Evolutionary conservation across 306 rosid genomes (phyloP).

Genomic region (Astragalus membranaceus): DNA sequence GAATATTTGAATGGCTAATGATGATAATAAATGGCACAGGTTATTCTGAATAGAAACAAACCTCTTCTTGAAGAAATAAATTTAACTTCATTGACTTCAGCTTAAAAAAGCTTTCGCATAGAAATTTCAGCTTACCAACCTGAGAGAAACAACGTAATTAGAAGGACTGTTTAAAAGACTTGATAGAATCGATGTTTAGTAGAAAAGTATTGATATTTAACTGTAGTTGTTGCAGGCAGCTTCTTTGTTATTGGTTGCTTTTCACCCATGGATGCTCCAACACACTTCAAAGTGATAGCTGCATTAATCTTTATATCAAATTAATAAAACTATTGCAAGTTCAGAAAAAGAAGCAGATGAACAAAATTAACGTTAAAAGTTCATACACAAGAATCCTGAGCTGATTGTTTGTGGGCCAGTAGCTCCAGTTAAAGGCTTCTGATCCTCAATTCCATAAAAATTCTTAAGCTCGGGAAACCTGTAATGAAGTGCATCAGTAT

Average conservation of each 20-base stretch:
- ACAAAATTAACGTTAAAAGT: conserved; percentile 18
- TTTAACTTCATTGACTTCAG: conserved; percentile 65
- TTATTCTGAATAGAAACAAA: conserved; percentile 20
- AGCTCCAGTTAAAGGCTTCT: conserved; percentile 39
- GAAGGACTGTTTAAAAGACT: not conserved
- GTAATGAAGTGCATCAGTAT: conserved; percentile 19
- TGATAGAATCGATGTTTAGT: conserved; percentile 17
- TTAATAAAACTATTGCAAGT: conserved; percentile 6
- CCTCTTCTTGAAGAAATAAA: conserved; percentile 87
- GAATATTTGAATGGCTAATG: conserved; percentile 1
- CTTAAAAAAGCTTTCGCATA: conserved; percentile 90
- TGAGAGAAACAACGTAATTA: conserved; percentile 22
- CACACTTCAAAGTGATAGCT: conserved; percentile 81
- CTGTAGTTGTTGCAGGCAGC: conserved; percentile 83
- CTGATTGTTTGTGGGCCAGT: conserved; percentile 73
- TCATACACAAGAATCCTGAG: conserved; percentile 74
- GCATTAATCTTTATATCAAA: conserved; percentile 32
- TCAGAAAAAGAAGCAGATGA: not conserved
- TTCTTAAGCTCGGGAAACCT: conserved; percentile 75
- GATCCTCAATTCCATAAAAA: conserved; percentile 81
- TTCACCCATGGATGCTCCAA: conserved; percentile 95
- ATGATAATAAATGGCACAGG: conserved; percentile 2
- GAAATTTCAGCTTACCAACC: conserved; percentile 89
- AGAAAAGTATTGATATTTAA: conserved; percentile 14
- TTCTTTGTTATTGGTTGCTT: conserved; percentile 70